Evolutionary conservation across 1,284 basidiomycete species (phyloP).

Genomic region (Rhodotorula mucilaginosa): DNA sequence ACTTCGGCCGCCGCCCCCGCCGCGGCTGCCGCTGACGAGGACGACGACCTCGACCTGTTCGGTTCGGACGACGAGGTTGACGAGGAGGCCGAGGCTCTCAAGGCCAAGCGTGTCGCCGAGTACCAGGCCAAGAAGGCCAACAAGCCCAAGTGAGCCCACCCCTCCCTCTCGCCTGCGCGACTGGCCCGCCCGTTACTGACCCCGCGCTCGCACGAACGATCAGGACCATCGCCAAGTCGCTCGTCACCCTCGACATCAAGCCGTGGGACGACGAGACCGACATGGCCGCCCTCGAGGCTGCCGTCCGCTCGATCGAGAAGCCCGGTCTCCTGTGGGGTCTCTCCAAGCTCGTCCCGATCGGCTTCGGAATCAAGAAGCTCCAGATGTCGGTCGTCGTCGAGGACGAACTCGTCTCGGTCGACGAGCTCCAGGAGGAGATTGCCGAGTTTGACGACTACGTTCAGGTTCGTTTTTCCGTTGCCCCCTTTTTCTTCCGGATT

Average conservation of each 20-base stretch:
- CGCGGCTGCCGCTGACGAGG: conserved; percentile 54
- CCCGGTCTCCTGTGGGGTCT: conserved; percentile 92
- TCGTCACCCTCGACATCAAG: conserved; percentile 95
- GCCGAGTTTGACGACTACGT: conserved; percentile 82
- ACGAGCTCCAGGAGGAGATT: conserved; percentile 88
- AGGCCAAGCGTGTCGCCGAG: conserved; percentile 89
- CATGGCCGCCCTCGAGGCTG: conserved; percentile 79
- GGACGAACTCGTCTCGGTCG: conserved; percentile 91
- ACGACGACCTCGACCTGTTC: conserved; percentile 90
- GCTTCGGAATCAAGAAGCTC: conserved; percentile 86
- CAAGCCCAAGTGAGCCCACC: conserved; percentile 60
- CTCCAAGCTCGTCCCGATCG: conserved; percentile 68
- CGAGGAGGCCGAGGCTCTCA: conserved; percentile 88
- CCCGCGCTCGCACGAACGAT: background rate
- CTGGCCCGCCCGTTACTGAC: background rate
- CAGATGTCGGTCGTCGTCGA: conserved; percentile 89
- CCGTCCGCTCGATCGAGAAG: conserved; percentile 81
- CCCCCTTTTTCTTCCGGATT: too few relatives aligned
- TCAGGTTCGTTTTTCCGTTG: conserved; percentile 59
- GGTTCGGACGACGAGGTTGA: conserved; percentile 86
- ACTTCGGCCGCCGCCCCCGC: conserved; percentile 49
- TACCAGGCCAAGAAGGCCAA: conserved; percentile 91
- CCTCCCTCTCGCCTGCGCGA: too few relatives aligned
- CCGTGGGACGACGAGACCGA: conserved; percentile 99
- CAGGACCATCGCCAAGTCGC: conserved; percentile 78